phyloP scores from a whole-genome alignment of 2,329 filamentous ascomycete species.

The Albifimbria verrucaria region DNA sequence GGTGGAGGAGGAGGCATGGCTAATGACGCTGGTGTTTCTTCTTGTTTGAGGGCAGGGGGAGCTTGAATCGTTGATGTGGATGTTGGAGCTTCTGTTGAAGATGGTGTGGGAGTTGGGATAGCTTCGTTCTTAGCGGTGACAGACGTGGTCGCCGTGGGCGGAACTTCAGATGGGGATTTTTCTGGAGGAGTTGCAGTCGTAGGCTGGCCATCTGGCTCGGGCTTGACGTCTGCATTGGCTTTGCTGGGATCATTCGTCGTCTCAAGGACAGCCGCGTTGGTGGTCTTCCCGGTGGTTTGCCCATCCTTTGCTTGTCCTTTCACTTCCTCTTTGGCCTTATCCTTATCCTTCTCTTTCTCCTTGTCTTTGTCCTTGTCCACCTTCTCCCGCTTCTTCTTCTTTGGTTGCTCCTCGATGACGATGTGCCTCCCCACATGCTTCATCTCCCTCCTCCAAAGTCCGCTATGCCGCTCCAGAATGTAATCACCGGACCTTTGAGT shows the following conservation, averaged over 20 bases:
- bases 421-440: constrained; percentile 66
- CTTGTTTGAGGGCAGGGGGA: not conserved
- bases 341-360: constrained; percentile 1
- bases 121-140: no score
- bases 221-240: not conserved
- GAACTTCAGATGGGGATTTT: no score
- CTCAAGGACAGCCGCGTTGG: not conserved
- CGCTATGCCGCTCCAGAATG: constrained; percentile 89
- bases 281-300: not conserved
- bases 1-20: constrained; percentile 18
- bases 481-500: constrained; percentile 83
- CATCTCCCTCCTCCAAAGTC: constrained; percentile 76
- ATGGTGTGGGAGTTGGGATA: not conserved
- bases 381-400: constrained; percentile 51
- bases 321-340: not conserved
- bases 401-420: constrained; percentile 59
- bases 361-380: constrained; percentile 27
- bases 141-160: no score
- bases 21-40: constrained; percentile 8
- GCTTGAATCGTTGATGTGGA: not conserved
- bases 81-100: not conserved
- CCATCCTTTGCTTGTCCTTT: no score
- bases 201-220: not conserved
- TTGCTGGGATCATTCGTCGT: not conserved
- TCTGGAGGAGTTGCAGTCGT: no score